Evolutionary conservation across 1,284 basidiomycete species (phyloP), one percentile per base, ranked within the genome.

Genomic region (Hemileia vastatrix): DNA sequence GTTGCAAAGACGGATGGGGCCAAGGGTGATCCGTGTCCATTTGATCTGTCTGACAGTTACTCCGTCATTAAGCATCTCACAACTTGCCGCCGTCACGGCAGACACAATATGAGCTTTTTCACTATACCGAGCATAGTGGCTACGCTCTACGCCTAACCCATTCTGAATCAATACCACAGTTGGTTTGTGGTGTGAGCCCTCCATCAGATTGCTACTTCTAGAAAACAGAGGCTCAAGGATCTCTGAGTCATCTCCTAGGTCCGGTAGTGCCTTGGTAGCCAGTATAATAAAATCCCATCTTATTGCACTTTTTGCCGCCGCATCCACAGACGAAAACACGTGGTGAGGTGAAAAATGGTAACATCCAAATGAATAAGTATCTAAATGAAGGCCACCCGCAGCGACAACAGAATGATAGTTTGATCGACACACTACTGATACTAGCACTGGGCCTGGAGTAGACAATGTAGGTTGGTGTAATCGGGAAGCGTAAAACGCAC

Each of bases 131-230:
- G 63, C 54, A 5, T 76, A 66, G 63, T 78, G 77, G 13, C 75
- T 72, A 52, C 74, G 71, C 64, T 79, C 78, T 33, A 79, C 73
- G 9, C 77, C 78, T 4, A 79, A 71, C 13, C 78, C 78, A 61
- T 79, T 79, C 66, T 79, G 78, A 54, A 79, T 77, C 15, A 79
- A 66, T 2, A 78, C 77, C 33, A 79, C 71, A n/a, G n/a, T n/a
- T n/a, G n/a, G n/a, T n/a, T n/a, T n/a, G n/a, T n/a, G n/a, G n/a
- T n/a, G n/a, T n/a, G n/a, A n/a, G n/a, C n/a, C n/a, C 9, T 69
- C 66, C 21, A 71, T 70, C 18, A 65, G 57, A 2, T 63, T 63
- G n/a, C n/a, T n/a, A n/a, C n/a, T n/a, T n/a, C n/a, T n/a, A 4
- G 64, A 55, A 2, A 78, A 73, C 9, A 77, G 55, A 1, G 73